Base-by-base conservation (phyloP, 192 early-diverging fungal genomes). In the Backusella circina region DNA sequence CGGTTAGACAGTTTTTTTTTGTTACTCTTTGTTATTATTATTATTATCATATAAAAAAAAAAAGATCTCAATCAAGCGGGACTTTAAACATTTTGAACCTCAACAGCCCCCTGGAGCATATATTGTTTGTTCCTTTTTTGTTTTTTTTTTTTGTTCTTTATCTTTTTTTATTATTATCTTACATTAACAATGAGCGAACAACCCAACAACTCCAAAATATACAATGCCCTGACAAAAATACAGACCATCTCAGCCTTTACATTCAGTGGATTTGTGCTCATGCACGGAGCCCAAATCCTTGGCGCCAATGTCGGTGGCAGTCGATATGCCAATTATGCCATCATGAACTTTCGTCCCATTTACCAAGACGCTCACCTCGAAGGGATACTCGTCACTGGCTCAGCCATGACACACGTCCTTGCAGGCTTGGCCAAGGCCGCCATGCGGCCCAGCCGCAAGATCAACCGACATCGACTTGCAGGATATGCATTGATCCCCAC, bases 1-100 rank as follows among this genome's bases (percentile, higher is more conserved):
- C 83, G 97, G 97, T 85, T 97, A 95, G 67, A 74, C 69, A 41
- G 26, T 71, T 50, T 31, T 71, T 28, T 50, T 50, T 71, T 47
- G n/a, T 31, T 54, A n/a, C n/a, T n/a, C n/a, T 23, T 69, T 39
- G 12, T 23, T 47, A 54, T 47, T 72, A 7, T 54, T 54, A 28
- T 54, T 35, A n/a, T 57, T 10, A 26, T 73, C n/a, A 51, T 21
- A 23, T 8, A 54, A 54, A n/a, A 8, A n/a, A 21, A 23, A 57
- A 57, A 26, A n/a, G n/a, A n/a, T n/a, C n/a, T n/a, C n/a, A n/a
- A n/a, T n/a, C n/a, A n/a, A 12, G 54, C 54, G 54, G 54, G 1
- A 57, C 12, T 57, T 57, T 23, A 57, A 57, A 57, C 21, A 12
- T 57, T 57, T 26, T 12, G 23, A 57, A 23, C 54, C 54, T 26